Evolutionary conservation across 345 rosid species (phyloP).

Genomic region (Arabidopsis suecica): DNA sequence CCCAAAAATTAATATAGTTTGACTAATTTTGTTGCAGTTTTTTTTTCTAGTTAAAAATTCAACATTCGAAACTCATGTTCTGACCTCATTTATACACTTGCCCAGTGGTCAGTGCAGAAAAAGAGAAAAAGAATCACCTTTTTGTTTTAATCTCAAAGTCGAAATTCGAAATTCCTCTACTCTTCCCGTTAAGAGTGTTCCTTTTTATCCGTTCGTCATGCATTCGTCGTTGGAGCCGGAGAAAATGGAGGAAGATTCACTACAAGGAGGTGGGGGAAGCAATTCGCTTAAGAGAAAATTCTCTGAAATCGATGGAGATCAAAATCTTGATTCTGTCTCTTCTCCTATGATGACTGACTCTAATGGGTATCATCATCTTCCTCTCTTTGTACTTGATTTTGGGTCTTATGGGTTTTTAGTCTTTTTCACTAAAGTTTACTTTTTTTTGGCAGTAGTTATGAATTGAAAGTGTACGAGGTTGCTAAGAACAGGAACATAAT

Average conservation of each 20-base stretch:
- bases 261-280: constrained; percentile 16
- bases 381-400: constrained; percentile 6
- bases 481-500: constrained; percentile 73
- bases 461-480: constrained; percentile 64
- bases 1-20: not conserved
- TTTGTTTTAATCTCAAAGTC: not conserved
- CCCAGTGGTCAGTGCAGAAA: not conserved
- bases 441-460: constrained; percentile 53
- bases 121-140: not conserved
- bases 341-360: constrained; percentile 27
- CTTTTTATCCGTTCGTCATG: constrained; percentile 28
- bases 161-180: not conserved
- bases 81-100: not conserved
- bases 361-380: constrained; percentile 26
- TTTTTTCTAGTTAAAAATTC: no score
- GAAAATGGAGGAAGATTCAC: constrained; percentile 26
- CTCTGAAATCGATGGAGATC: constrained; percentile 46
- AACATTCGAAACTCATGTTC: no score
- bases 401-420: not conserved
- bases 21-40: not conserved
- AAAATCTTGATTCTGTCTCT: constrained; percentile 19
- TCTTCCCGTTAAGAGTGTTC: not conserved
- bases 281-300: constrained; percentile 56
- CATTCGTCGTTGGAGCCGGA: constrained; percentile 34
- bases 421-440: not conserved